Conservation (phyloP, 1,284 basidiomycete species). For the Trametes hirsuta region DNA sequence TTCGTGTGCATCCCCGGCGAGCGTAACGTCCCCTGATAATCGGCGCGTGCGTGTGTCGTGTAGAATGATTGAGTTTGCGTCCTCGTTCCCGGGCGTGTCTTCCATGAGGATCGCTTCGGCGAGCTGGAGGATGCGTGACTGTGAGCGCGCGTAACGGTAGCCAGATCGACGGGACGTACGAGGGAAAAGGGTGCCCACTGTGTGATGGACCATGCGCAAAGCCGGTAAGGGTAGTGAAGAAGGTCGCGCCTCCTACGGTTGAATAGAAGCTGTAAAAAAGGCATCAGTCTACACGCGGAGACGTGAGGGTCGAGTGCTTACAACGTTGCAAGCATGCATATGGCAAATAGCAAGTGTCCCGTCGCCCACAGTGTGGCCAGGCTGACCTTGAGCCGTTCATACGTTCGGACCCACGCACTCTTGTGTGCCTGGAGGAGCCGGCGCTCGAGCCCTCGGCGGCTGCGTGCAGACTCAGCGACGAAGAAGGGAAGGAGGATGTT, state of each 20-base stretch:
- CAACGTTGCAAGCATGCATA: slow-evolving; percentile 78
- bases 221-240: slow-evolving; percentile 69
- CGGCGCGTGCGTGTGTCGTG: slow-evolving; percentile 39
- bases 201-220: slow-evolving; percentile 80
- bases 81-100: slow-evolving; percentile 41
- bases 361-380: slow-evolving; percentile 75
- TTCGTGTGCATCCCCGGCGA: slow-evolving; percentile 30
- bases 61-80: slow-evolving; percentile 55
- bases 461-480: slow-evolving; percentile 43
- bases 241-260: slow-evolving; percentile 63
- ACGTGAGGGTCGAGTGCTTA: slow-evolving; percentile 42
- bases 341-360: slow-evolving; percentile 70
- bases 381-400: slow-evolving; percentile 50
- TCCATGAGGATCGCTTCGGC: slow-evolving; percentile 73
- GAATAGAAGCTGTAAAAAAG: slow-evolving; percentile 55
- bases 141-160: neutral
- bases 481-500: slow-evolving; percentile 79
- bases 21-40: slow-evolving; percentile 22
- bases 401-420: slow-evolving; percentile 32
- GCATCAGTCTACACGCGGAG: neutral
- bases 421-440: slow-evolving; percentile 21
- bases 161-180: slow-evolving; percentile 44
- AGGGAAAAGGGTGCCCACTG: slow-evolving; percentile 83
- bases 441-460: slow-evolving; percentile 32
- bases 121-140: slow-evolving; percentile 47